These are phyloP conservation scores for Cucurbita maxima DNA, from an alignment of 306 rosid species.

Conservation along the genomic window DNA sequence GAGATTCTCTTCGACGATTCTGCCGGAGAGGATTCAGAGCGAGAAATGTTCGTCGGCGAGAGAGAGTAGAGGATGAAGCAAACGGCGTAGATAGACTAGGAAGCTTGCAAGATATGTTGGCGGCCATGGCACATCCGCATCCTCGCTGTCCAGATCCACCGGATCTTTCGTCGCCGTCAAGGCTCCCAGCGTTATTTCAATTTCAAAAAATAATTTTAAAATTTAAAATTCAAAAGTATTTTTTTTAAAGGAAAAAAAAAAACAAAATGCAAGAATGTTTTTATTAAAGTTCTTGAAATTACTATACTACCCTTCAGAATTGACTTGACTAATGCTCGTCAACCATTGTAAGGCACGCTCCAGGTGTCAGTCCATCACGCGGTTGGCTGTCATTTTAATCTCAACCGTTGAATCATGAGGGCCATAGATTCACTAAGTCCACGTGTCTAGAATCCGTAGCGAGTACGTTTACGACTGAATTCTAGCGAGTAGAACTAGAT, in stretches of 20 bases:
- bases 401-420: not conserved
- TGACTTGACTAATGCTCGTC: not conserved
- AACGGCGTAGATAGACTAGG: conserved; percentile 11
- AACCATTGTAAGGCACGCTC: not conserved
- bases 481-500: not conserved
- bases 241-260: too few species aligned
- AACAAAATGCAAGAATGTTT: too few species aligned
- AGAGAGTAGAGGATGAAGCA: conserved; percentile 1
- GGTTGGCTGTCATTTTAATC: not conserved
- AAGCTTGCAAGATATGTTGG: conserved; percentile 17
- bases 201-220: too few species aligned
- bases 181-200: not conserved
- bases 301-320: not conserved
- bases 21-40: conserved; percentile 13
- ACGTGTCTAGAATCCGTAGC: not conserved
- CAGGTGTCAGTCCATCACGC: not conserved
- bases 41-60: conserved; percentile 10
- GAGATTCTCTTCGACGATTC: conserved; percentile 3
- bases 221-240: too few species aligned
- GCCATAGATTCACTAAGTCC: not conserved
- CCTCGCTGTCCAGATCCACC: not conserved
- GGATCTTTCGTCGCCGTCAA: not conserved
- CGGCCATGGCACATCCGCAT: conserved; percentile 43
- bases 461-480: not conserved
- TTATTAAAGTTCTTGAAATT: not conserved